Evolutionary conservation across 768 basidiomycete genomes (phyloP).

Genomic region (Lactifluus echinatus): DNA sequence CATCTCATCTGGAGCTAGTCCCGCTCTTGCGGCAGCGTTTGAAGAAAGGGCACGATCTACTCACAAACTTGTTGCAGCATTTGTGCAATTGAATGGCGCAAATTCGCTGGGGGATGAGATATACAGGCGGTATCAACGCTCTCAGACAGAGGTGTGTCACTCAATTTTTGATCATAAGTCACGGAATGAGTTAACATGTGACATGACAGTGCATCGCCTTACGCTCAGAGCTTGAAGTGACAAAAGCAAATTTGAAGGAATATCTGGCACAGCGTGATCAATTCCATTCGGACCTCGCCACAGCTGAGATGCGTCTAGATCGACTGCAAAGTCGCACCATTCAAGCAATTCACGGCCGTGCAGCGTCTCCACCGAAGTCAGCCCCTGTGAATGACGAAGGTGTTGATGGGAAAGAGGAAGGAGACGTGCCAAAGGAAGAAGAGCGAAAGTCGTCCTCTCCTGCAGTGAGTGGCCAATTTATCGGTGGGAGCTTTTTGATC

Average conservation of each 20-base stretch:
- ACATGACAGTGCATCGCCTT: slow-evolving; percentile 43
- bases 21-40: slow-evolving; percentile 34
- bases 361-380: slow-evolving; percentile 5
- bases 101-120: slow-evolving; percentile 32
- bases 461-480: slow-evolving; percentile 62
- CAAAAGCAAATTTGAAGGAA: slow-evolving; percentile 43
- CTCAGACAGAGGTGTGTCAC: slow-evolving; percentile 50
- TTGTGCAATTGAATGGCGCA: slow-evolving; percentile 38
- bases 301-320: slow-evolving; percentile 54
- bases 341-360: slow-evolving; percentile 10
- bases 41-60: slow-evolving; percentile 51
- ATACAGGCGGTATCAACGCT: slow-evolving; percentile 42
- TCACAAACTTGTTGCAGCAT: slow-evolving; percentile 47
- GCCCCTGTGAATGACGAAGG: slow-evolving; percentile 7
- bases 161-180: background rate
- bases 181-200: slow-evolving; percentile 9
- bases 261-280: slow-evolving; percentile 39
- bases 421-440: slow-evolving; percentile 31
- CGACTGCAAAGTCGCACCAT: slow-evolving; percentile 50
- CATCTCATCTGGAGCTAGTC: slow-evolving; percentile 22
- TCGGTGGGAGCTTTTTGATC: slow-evolving; percentile 52
- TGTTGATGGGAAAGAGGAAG: slow-evolving; percentile 21
- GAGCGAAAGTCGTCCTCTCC: slow-evolving; percentile 53
- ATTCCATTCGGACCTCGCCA: slow-evolving; percentile 43
- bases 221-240: slow-evolving; percentile 47